Conservation (phyloP, 768 basidiomycete species). For the Mycena vitilis region DNA sequence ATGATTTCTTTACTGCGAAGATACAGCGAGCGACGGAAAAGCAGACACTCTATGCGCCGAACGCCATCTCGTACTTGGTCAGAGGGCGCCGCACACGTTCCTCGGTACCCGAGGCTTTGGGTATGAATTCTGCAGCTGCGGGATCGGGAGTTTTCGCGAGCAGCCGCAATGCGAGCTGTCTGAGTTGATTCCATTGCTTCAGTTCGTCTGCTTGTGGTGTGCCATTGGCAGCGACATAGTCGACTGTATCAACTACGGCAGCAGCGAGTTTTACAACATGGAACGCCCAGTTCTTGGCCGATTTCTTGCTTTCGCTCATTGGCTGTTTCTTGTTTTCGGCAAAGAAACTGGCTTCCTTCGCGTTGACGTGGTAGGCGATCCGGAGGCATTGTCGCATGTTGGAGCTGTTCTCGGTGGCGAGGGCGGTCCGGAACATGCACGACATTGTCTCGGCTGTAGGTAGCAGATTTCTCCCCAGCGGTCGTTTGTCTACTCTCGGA, state of each 20-base stretch:
- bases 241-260: conserved; percentile 55
- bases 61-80: conserved; percentile 30
- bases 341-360: conserved; percentile 47
- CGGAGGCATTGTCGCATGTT: conserved; percentile 72
- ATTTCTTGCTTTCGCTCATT: conserved; percentile 45
- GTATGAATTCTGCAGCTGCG: conserved; percentile 21
- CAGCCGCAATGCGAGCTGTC: conserved; percentile 28
- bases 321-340: conserved; percentile 20
- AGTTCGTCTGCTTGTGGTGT: conserved; percentile 28
- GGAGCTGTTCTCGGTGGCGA: conserved; percentile 59
- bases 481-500: conserved; percentile 57
- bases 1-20: background rate
- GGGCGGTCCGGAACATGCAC: conserved; percentile 67
- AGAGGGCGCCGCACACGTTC: conserved; percentile 13
- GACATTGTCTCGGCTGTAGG: conserved; percentile 68
- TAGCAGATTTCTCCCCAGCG: conserved; percentile 55
- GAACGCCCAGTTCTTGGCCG: conserved; percentile 51
- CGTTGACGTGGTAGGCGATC: conserved; percentile 62
- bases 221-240: conserved; percentile 42
- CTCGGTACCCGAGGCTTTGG: conserved; percentile 9
- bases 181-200: conserved; percentile 31
- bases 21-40: too few species aligned
- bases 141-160: conserved; percentile 22
- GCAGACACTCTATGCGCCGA: background rate
- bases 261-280: conserved; percentile 62